Evolutionary conservation across 805 yeast species (phyloP), one percentile per base, ranked within the genome.

Genomic region (Yarrowia sp.): DNA sequence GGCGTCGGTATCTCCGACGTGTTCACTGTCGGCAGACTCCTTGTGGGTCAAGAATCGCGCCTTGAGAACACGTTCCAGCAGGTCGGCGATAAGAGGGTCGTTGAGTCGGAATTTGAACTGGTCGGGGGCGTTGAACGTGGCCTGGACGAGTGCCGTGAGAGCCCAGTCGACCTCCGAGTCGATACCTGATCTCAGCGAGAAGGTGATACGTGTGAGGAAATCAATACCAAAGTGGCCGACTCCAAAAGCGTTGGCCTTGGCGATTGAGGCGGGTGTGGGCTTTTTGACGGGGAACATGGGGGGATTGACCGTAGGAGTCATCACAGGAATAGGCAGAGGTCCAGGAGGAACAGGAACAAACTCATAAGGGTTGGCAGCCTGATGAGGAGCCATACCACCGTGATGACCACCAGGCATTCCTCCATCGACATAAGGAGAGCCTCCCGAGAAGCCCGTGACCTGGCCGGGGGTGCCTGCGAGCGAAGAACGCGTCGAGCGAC

Each of bases 141-240:
- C 68, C 64, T 76, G 76, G 15, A 80, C 73, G 55, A 86, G 76
- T 5, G 86, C 83, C 53, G 82, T 80, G 65, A 90, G 75, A 4
- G 93, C 87, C 86, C 92, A 89, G 69, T 84, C 85, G 28, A 87
- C 80, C 72, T 91, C 97, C 36, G 82, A 80, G 15, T 80, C 83
- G 28, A 90, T 75, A 1, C 86, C 88, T 17, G 88, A 83, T 66
- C 81, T 79, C 66, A 91, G 80, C 4, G 95, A 85, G 85, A 91
- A 81, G 68, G 81, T 81, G 71, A 91, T 84, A 67, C 97, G 81
- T 11, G 82, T 81, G 68, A 87, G 75, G 64, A 85, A 84, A 53
- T 86, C 85, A 4, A 84, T 82, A 14, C 96, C 96, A 67, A 80
- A 80, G 65, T 78, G 77, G 4, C 80, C 78, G 31, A 69, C 64